Base-by-base conservation (phyloP, 2,329 filamentous ascomycete species). In the Pseudocercospora macadamiae region DNA sequence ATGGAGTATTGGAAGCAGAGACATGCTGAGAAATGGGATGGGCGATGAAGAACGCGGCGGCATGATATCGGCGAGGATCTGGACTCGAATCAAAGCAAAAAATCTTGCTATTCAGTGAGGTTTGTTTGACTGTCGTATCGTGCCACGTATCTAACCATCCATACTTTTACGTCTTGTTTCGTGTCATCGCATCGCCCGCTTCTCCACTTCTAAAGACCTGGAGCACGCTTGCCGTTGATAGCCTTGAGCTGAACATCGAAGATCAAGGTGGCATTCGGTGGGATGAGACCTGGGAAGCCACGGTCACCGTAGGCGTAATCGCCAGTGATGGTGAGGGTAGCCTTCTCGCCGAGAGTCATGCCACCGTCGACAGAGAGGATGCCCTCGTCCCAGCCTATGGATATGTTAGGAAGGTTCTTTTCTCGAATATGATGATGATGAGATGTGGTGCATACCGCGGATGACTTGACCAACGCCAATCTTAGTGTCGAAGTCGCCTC, bases 331-430 rank as follows among this genome's bases (percentile, higher is more conserved):
- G 87, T 89, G 65, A 99, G 82, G 52, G 86, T 90, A 54, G 91
- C 88, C 81, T 90, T 93, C 84, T 97, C 93, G 74, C 93, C 93
- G 59, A 96, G 81, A 73, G 88, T 88, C 93, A 99, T 97, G 73
- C 86, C 81, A 42, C 67, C 68, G 39, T 72, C 69, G 23, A 68
- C 71, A 56, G 68, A 74, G 51, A 80, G 66, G 54, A 97, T 92
- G 66, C 89, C 93, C 78, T 96, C 77, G 65, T 82, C 80, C 80
- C 79, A 81, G 61, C 79, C 78, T 80, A 63, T 55, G 28, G 25
- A 36, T n/a, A n/a, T 32, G 51, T 61, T 51, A 57, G 55, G 19
- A 47, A 16, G 12, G 16, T 2, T 16, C 9, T n/a, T 12, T 10
- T n/a, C n/a, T n/a, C n/a, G n/a, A n/a, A n/a, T n/a, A n/a, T n/a